phyloP scores from a whole-genome alignment of 768 basidiomycete species.

The Calocybe indica region DNA sequence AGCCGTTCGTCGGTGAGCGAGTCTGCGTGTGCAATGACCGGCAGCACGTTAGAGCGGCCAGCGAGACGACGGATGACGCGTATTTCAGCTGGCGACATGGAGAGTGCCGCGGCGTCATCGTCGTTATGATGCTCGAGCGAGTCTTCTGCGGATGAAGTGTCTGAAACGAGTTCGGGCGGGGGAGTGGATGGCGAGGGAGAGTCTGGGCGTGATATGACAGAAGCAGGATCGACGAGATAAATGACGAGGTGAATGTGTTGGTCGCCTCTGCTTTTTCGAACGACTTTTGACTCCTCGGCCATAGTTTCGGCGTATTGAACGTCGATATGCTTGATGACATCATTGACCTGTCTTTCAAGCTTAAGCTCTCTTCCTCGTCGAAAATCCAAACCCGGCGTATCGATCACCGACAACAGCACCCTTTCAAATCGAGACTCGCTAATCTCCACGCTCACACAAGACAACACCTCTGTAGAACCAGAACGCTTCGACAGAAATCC shows the following conservation, averaged over 20 bases:
- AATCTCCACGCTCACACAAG: constrained; percentile 73
- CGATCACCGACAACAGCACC: constrained; percentile 72
- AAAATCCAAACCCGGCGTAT: constrained; percentile 84
- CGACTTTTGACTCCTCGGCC: constrained; percentile 87
- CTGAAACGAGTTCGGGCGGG: constrained; percentile 57
- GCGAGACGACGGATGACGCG: constrained; percentile 74
- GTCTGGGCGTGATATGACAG: constrained; percentile 51
- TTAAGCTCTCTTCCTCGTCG: constrained; percentile 64
- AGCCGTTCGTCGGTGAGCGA: constrained; percentile 79
- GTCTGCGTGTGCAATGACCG: constrained; percentile 75
- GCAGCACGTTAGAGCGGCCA: constrained; percentile 72
- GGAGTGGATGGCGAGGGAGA: constrained; percentile 43
- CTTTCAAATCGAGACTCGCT: constrained; percentile 81
- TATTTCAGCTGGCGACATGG: constrained; percentile 75
- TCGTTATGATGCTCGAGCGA: constrained; percentile 24
- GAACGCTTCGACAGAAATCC: constrained; percentile 57
- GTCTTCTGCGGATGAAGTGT: constrained; percentile 48
- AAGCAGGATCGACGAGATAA: constrained; percentile 77
- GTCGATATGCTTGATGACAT: constrained; percentile 73
- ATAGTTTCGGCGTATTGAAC: constrained; percentile 80
- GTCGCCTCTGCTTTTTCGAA: constrained; percentile 82
- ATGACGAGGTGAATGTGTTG: constrained; percentile 82
- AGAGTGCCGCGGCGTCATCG: constrained; percentile 42
- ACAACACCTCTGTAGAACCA: constrained; percentile 57
- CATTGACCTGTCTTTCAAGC: constrained; percentile 73